phyloP scores from a whole-genome alignment of 768 basidiomycete species.

The Tulasnella sp. region DNA sequence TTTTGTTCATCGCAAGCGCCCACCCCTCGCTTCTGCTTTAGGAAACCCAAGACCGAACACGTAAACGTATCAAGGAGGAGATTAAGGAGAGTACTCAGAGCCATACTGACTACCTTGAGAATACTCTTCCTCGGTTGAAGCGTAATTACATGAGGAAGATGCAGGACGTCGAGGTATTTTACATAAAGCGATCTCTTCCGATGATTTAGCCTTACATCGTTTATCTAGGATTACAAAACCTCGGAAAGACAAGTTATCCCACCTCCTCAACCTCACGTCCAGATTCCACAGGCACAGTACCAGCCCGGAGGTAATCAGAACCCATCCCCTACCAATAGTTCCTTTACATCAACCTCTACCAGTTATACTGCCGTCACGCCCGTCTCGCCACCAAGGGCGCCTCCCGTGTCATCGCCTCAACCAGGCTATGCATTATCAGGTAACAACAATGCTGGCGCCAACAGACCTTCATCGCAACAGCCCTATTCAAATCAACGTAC shows the following conservation, averaged over 20 bases:
- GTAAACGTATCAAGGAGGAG: conserved; percentile 84
- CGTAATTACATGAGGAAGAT: conserved; percentile 70
- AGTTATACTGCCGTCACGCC: neutral
- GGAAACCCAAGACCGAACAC: conserved; percentile 87
- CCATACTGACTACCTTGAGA: conserved; percentile 73
- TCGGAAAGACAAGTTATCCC: conserved; percentile 27
- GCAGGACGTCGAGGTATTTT: conserved; percentile 66
- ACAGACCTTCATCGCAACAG: conserved; percentile 46
- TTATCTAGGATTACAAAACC: conserved; percentile 50
- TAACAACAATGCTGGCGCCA: neutral
- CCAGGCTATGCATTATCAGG: too few species aligned
- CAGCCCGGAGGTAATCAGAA: neutral
- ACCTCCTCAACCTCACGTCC: conserved; percentile 28
- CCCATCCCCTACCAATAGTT: neutral
- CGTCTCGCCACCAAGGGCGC: neutral
- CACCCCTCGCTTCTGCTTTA: conserved; percentile 22
- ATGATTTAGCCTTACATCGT: neutral
- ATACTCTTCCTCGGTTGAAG: conserved; percentile 67
- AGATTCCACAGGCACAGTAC: conserved; percentile 26
- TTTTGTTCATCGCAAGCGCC: neutral
- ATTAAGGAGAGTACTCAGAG: conserved; percentile 62
- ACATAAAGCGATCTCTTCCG: neutral
- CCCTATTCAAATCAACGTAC: conserved; percentile 35
- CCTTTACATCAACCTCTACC: conserved; percentile 4
- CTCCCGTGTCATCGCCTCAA: too few species aligned